A percentile compares a stretch with the other conserved stretches of the same genome.
These are phyloP conservation scores for Calamus simplicifolius DNA, from an alignment of 176 grass and related monocot species.

Conservation along the genomic window DNA sequence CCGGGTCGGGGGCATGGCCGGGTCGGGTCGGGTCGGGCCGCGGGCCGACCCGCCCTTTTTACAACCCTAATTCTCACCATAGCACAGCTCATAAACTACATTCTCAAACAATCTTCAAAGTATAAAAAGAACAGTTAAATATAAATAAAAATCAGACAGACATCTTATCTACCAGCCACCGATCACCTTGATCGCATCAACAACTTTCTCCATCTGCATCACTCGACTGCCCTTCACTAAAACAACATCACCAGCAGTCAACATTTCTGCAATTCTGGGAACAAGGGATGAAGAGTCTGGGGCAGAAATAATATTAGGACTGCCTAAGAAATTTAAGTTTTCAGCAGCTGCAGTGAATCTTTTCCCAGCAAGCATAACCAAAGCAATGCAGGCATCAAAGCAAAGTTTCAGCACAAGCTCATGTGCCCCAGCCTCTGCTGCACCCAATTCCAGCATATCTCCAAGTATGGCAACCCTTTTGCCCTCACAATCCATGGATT, in stretches of 20 bases:
- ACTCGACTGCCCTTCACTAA: conserved; percentile 1
- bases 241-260: not conserved
- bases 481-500: conserved; percentile 4
- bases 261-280: not conserved
- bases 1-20: no score
- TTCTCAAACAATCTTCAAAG: no score
- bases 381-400: not conserved
- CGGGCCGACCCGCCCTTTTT: no score
- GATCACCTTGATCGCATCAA: not conserved
- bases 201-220: conserved; percentile 7
- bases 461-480: conserved; percentile 8
- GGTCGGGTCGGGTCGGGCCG: no score
- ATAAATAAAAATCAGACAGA: not conserved
- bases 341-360: conserved; percentile 5
- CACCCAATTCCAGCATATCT: conserved; percentile 8
- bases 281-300: not conserved
- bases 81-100: no score
- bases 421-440: not conserved
- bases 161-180: not conserved
- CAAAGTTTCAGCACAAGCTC: conserved; percentile 8
- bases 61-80: no score
- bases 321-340: not conserved
- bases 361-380: conserved; percentile 1
- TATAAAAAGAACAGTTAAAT: no score
- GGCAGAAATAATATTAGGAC: not conserved